Conservation (phyloP, 768 basidiomycete species). For the Lactarius deliciosus region DNA sequence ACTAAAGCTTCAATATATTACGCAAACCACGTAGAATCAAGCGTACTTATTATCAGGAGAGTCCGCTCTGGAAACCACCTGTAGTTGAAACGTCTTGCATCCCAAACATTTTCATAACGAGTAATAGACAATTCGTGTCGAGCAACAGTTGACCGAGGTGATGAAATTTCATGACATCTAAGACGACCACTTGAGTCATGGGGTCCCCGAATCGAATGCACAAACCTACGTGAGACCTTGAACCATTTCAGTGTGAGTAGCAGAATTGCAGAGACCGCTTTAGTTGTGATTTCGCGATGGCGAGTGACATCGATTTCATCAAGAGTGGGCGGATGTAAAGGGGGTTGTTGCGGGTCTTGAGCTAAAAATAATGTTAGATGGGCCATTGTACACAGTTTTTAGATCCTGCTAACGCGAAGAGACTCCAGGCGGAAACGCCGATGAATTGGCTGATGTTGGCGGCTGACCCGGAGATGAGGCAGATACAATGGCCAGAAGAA, state of each 20-base stretch:
- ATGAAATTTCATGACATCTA: conserved; percentile 98
- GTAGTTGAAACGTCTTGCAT: conserved; percentile 84
- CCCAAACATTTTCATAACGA: conserved; percentile 98
- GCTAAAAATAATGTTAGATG: conserved; percentile 39
- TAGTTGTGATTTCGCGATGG: conserved; percentile 96
- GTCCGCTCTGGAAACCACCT: conserved; percentile 88
- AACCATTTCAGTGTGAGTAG: conserved; percentile 94
- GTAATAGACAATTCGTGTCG: conserved; percentile 90
- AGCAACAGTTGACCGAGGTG: conserved; percentile 94
- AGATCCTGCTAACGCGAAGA: conserved; percentile 52
- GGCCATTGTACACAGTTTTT: not conserved
- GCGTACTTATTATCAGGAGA: conserved; percentile 80
- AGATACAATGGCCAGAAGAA: conserved; percentile 90
- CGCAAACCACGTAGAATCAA: conserved; percentile 1
- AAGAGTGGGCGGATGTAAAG: conserved; percentile 66
- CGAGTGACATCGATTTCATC: conserved; percentile 93
- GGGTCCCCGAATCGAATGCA: not conserved
- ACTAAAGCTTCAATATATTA: conserved; percentile 19
- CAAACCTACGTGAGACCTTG: conserved; percentile 88
- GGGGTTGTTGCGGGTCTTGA: conserved; percentile 52
- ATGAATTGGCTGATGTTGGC: conserved; percentile 66
- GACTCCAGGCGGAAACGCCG: conserved; percentile 70
- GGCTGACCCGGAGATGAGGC: conserved; percentile 64
- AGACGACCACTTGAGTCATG: conserved; percentile 11
- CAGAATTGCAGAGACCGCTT: conserved; percentile 94